Base-by-base conservation (phyloP, 2,329 filamentous ascomycete genomes). In the Incumbomyces delicatus region DNA sequence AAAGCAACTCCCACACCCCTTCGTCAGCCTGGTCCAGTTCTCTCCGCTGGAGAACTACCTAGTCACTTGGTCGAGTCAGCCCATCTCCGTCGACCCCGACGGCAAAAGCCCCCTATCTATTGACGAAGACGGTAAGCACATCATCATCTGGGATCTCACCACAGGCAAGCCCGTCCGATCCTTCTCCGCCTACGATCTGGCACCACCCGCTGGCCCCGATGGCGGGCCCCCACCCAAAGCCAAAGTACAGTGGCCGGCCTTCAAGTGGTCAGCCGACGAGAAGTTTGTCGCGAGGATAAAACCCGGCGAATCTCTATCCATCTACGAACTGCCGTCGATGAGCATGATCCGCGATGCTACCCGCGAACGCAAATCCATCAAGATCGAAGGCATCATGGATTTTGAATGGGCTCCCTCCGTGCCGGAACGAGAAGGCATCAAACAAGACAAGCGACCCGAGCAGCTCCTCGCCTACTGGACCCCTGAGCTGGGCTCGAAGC, bases 401-500 rank as follows among this genome's bases (percentile, higher is more conserved):
- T 98, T 98, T 63, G 92, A 98, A 66, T 98, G 92, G 92, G 87
- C 88, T 0, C 92, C 92, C 13, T 80, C 87, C 14, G 85, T 80
- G 11, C 81, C 85, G 10, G 80, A 81, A 62, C 82, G 90, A 51
- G 88, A 95, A 2, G 82, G 87, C 45, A 69, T 94, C 68, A 95
- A 94, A 76, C 79, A 74, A 5, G 94, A 95, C 66, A 44, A 44
- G 18, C 27, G 41, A 37, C 41, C 41, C 11, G 92, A 98, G 72
- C 92, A 96, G 66, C 78, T 98, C 4, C 82, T 98, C 69, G 94
- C 86, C 73, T 98, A 89, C 80, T 98, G 92, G 92, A 96, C 92
- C 17, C 92, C 92, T 41, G 92, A 98, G 68, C 87, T 96, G 53
- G 90, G 89, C 63, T 95, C 87, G 75, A 96, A 95, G 70, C 94